A percentile compares a stretch with the other conserved stretches of the same genome.
Evolutionary conservation across 305 asterid genomes (phyloP).

Genomic region (Nicotiana rustica): DNA sequence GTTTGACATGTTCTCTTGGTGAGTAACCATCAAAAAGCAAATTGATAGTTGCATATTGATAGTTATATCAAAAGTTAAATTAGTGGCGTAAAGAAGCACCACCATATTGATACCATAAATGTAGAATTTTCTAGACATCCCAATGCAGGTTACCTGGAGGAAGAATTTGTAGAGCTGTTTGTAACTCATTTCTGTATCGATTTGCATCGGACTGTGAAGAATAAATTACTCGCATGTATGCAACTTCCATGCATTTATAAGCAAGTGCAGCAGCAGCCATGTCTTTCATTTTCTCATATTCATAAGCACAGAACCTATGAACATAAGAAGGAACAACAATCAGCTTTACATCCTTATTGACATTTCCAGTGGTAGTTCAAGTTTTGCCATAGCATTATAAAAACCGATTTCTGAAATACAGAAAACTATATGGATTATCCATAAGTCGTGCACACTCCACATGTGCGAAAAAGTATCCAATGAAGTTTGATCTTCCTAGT

Average conservation of each 20-base stretch:
- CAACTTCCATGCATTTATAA: conserved; percentile 92
- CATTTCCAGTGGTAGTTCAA: conserved; percentile 7
- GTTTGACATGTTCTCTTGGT: background rate
- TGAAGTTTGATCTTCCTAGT: background rate
- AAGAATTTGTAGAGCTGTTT: conserved; percentile 67
- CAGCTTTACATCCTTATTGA: conserved; percentile 25
- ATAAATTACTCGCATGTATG: conserved; percentile 88
- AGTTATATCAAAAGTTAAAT: conserved; percentile 36
- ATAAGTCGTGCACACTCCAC: conserved; percentile 1
- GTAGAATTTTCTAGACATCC: conserved; percentile 24
- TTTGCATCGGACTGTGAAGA: conserved; percentile 67
- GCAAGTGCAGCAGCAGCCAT: conserved; percentile 98
- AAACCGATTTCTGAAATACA: background rate
- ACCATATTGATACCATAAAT: conserved; percentile 25
- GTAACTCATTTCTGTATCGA: conserved; percentile 76
- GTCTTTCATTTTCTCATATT: conserved; percentile 87
- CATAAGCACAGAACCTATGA: conserved; percentile 87
- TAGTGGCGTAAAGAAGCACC: conserved; percentile 34
- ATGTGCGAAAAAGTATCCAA: conserved; percentile 20
- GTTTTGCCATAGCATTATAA: conserved; percentile 20
- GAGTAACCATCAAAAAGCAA: conserved; percentile 11
- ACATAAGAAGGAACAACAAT: conserved; percentile 37
- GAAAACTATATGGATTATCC: conserved; percentile 9
- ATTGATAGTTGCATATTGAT: conserved; percentile 4
- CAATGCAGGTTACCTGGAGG: conserved; percentile 68